Percentiles rank a stretch among this genome's conserved stretches.
These are phyloP conservation scores for Carex arenaria DNA, from an alignment of 202 grass and related monocot genomes.

Conservation along the genomic window DNA sequence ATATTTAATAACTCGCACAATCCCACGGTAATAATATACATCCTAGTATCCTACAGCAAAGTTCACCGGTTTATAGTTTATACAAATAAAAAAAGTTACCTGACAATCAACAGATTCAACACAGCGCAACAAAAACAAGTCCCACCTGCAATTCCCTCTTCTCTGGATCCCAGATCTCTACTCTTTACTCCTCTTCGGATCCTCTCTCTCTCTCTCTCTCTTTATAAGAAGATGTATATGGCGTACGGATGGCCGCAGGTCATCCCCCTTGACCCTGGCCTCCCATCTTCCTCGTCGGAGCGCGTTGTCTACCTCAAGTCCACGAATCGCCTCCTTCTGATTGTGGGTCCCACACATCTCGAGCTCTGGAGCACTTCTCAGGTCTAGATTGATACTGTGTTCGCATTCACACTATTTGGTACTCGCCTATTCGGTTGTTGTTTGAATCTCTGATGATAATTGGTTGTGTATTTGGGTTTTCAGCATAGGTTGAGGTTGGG, in stretches of 20 bases:
- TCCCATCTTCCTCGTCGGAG: slow-evolving; percentile 41
- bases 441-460: neutral
- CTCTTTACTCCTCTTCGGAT: slow-evolving; percentile 14
- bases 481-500: slow-evolving; percentile 80
- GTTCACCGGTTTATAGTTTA: neutral
- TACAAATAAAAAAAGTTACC: neutral
- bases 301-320: slow-evolving; percentile 81
- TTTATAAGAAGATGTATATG: slow-evolving; percentile 68
- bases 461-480: neutral
- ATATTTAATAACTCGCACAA: neutral
- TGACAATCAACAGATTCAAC: neutral
- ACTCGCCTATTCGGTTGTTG: neutral
- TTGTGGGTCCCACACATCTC: slow-evolving; percentile 74
- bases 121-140: neutral
- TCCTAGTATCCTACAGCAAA: neutral
- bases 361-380: slow-evolving; percentile 86
- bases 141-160: neutral
- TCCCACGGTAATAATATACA: neutral
- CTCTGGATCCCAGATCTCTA: slow-evolving; percentile 41
- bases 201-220: neutral
- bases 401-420: neutral
- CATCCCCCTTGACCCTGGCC: slow-evolving; percentile 67
- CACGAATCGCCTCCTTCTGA: slow-evolving; percentile 62
- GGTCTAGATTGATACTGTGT: slow-evolving; percentile 1
- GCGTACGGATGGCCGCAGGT: slow-evolving; percentile 93